Percentiles rank a stretch among this genome's conserved stretches.
Evolutionary conservation across 805 yeast species (phyloP).

Genomic region (Yarrowia sp.): DNA sequence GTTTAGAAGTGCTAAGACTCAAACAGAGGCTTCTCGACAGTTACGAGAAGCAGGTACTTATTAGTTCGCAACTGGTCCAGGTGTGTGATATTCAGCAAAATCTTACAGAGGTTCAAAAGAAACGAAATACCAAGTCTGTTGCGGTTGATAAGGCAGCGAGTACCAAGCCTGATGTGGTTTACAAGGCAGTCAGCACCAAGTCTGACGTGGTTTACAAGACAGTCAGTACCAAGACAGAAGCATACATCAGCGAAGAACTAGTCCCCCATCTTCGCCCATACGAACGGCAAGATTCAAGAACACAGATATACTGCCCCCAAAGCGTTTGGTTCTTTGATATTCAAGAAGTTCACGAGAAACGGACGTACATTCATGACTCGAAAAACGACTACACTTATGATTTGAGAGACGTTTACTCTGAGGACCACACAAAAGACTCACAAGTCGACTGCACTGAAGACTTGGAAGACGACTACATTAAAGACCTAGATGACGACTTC

Average conservation of each 20-base stretch:
- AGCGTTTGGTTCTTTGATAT: not conserved
- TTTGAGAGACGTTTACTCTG: too few relatives aligned
- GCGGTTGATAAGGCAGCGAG: too few relatives aligned
- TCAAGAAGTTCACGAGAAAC: too few relatives aligned
- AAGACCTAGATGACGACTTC: too few relatives aligned
- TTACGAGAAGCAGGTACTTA: not conserved
- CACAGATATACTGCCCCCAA: not conserved
- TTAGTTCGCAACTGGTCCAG: not conserved
- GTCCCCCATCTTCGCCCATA: not conserved
- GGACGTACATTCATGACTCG: too few relatives aligned
- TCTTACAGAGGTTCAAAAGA: not conserved
- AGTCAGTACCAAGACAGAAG: too few relatives aligned
- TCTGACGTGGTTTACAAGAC: too few relatives aligned
- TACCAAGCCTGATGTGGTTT: too few relatives aligned
- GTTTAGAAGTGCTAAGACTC: not conserved
- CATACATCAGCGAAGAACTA: not conserved
- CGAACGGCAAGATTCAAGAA: not conserved
- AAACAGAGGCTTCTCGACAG: not conserved
- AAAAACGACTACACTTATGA: too few relatives aligned
- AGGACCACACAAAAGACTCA: not conserved
- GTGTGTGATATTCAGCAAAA: not conserved
- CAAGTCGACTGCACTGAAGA: not conserved
- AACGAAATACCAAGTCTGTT: too few relatives aligned
- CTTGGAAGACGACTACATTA: not conserved
- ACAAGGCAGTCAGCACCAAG: too few relatives aligned